Evolutionary conservation across 805 yeast genomes (phyloP), one percentile per base, ranked within the genome.

Genomic region (Pichia pseudocactophila): DNA sequence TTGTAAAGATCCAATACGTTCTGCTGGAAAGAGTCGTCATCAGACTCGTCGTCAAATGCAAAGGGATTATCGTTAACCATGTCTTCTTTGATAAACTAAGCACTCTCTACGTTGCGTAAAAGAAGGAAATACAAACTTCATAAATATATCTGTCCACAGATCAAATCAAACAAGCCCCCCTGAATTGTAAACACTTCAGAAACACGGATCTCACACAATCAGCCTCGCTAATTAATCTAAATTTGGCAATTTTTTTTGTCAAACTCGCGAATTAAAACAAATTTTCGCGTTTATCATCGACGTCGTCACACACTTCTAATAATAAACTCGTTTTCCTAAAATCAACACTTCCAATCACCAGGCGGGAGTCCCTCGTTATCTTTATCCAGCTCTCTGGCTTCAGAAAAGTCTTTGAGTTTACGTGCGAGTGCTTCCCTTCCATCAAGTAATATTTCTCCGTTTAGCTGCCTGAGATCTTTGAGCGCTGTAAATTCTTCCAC

Each of bases 331-430:
- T n/a, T n/a, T n/a, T n/a, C n/a, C n/a, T n/a, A 26, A 28, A 28
- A 7, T 28, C 6, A 28, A 28, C 31, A 10, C 15, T 28, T 28
- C 31, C 31, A 28, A 3, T 68, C 63, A 4, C 79, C 61, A 3
- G 97, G 97, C 2, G 98, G 98, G 56, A 90, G 61, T 19, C 84
- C 82, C 67, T 90, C 98, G 60, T 90, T 92, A 32, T 69, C 71
- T 52, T 82, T 59, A 65, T 90, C 98, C 4, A 85, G 85, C 44
- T 64, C 69, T 51, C 80, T 74, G 3, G 96, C 97, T 40, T 84
- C 92, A 52, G 84, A 89, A 57, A 90, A 90, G 22, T 69, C 61
- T n/a, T 25, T 19, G 30, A 90, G 73, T 6, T 84, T 77, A 40
- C 71, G 72, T 49, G 78, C 74, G 50, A 90, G 73, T 28, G 90